Evolutionary conservation across 2,329 filamentous ascomycete genomes (phyloP).

Genomic region (Aphanoascus verrucosus): DNA sequence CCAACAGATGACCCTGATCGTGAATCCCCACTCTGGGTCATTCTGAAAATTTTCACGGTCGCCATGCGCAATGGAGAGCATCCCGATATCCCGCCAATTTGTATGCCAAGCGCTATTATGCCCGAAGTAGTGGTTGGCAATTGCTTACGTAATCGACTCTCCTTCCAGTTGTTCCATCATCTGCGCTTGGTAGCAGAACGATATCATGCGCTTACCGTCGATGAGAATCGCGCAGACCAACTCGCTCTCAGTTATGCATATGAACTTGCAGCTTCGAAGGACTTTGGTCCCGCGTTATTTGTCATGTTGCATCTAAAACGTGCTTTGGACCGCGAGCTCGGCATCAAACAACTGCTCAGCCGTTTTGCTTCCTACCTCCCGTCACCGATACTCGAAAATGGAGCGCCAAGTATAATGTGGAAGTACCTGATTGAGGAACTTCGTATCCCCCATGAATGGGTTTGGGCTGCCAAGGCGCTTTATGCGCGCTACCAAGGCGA

Average conservation of each 20-base stretch:
- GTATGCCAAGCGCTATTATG: slow-evolving; percentile 60
- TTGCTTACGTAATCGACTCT: slow-evolving; percentile 62
- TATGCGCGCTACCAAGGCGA: slow-evolving; percentile 66
- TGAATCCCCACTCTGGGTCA: slow-evolving; percentile 75
- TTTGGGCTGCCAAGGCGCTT: slow-evolving; percentile 78
- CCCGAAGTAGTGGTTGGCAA: slow-evolving; percentile 68
- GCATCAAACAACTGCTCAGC: slow-evolving; percentile 62
- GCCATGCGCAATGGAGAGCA: slow-evolving; percentile 24
- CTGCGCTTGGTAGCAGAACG: slow-evolving; percentile 39
- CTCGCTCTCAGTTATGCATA: slow-evolving; percentile 52
- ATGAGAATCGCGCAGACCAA: slow-evolving; percentile 53
- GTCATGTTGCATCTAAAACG: slow-evolving; percentile 66
- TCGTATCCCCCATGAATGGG: slow-evolving; percentile 63
- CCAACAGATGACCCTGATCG: slow-evolving; percentile 46
- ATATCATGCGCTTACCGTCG: slow-evolving; percentile 44
- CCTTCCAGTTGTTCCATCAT: slow-evolving; percentile 73
- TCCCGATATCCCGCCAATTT: slow-evolving; percentile 23
- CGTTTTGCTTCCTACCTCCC: slow-evolving; percentile 57
- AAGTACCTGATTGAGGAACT: slow-evolving; percentile 52
- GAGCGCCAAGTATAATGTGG: slow-evolving; percentile 39
- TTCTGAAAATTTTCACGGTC: slow-evolving; percentile 67
- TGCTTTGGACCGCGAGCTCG: slow-evolving; percentile 50
- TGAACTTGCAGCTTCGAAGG: slow-evolving; percentile 44
- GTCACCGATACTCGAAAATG: slow-evolving; percentile 44
- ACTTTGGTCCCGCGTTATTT: slow-evolving; percentile 63